These are phyloP conservation scores for Citropsis articulata DNA, from an alignment of 345 rosid genomes.

Conservation along the genomic window DNA sequence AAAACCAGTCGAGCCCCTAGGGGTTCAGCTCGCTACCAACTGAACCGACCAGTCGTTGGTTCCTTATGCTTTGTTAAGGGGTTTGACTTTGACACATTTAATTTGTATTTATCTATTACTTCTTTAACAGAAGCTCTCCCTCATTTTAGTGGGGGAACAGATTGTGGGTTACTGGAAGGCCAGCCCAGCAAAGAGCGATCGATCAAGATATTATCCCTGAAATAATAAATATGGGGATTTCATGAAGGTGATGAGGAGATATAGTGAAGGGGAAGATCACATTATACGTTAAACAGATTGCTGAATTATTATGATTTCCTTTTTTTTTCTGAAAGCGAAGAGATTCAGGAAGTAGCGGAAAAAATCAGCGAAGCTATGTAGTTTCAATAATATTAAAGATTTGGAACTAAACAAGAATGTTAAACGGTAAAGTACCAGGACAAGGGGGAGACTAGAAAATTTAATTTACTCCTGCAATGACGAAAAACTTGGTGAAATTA, in stretches of 20 bases:
- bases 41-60: no score
- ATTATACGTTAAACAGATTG: slow-evolving; percentile 18
- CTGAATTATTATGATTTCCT: slow-evolving; percentile 29
- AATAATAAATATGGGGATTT: slow-evolving; percentile 26
- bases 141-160: slow-evolving; percentile 18
- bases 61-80: no score
- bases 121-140: not conserved
- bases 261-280: slow-evolving; percentile 1
- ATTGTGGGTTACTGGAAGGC: slow-evolving; percentile 8
- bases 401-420: slow-evolving; percentile 31
- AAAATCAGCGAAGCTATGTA: slow-evolving; percentile 28
- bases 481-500: no score
- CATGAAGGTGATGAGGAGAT: slow-evolving; percentile 9
- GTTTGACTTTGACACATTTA: no score
- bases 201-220: slow-evolving; percentile 19
- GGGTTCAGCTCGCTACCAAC: no score
- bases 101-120: no score
- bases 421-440: not conserved
- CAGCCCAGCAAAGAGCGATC: slow-evolving; percentile 16
- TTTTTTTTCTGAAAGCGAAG: slow-evolving; percentile 20
- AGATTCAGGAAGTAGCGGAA: slow-evolving; percentile 11
- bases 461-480: no score
- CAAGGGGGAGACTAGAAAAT: no score
- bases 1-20: no score
- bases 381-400: slow-evolving; percentile 34